phyloP scores from a whole-genome alignment of 345 rosid genomes.

The Erucastrum elatum region DNA sequence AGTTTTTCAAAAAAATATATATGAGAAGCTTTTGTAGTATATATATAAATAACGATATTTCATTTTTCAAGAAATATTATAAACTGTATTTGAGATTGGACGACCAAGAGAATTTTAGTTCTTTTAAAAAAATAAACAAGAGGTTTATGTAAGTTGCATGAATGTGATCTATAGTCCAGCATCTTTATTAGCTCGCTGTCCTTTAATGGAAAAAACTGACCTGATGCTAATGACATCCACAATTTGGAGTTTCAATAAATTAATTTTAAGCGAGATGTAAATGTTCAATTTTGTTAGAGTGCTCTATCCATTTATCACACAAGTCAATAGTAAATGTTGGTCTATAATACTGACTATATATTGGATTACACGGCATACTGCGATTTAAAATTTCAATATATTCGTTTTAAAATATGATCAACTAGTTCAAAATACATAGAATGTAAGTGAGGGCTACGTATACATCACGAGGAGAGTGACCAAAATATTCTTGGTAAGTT shows the following conservation, averaged over 20 bases:
- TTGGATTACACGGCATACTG: slow-evolving; percentile 28
- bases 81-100: neutral
- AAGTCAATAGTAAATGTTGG: slow-evolving; percentile 16
- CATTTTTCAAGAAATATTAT: neutral
- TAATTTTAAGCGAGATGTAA: slow-evolving; percentile 5
- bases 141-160: too few species aligned
- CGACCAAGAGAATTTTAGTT: neutral
- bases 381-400: neutral
- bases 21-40: neutral
- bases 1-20: neutral
- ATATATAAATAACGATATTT: neutral
- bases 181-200: neutral
- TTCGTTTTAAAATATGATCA: neutral
- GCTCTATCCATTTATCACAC: neutral
- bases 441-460: slow-evolving; percentile 36
- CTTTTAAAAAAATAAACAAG: neutral
- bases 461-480: slow-evolving; percentile 35
- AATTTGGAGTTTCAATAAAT: slow-evolving; percentile 8
- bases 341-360: neutral
- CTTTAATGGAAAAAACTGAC: neutral
- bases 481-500: slow-evolving; percentile 25
- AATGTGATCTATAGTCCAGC: neutral
- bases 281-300: slow-evolving; percentile 11
- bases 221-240: slow-evolving; percentile 10
- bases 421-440: slow-evolving; percentile 12